Conservation (phyloP, 2,329 filamentous ascomycete species). For the Sporothrix sp. region DNA sequence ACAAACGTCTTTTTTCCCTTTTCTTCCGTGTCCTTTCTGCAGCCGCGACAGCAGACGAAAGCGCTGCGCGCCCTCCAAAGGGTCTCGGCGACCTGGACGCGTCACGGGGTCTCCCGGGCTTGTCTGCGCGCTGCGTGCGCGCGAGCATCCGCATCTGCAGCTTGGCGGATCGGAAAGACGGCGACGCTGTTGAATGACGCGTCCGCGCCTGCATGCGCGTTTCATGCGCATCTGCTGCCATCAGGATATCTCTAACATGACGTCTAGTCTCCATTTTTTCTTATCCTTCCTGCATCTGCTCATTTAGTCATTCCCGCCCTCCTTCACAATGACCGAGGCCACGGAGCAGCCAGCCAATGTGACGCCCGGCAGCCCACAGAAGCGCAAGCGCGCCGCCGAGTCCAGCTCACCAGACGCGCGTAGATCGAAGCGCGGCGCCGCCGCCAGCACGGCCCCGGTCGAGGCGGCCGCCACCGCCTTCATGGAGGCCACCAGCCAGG, state of each 20-base stretch:
- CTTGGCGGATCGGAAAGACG: too few relatives aligned
- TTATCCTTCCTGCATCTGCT: neutral
- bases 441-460: constrained; percentile 34
- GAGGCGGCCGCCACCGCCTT: constrained; percentile 40
- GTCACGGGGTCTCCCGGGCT: too few relatives aligned
- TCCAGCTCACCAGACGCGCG: constrained; percentile 39
- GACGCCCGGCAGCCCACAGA: constrained; percentile 29
- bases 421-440: constrained; percentile 40
- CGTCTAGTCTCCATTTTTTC: neutral
- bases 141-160: too few relatives aligned
- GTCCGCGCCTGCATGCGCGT: too few relatives aligned
- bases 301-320: too few relatives aligned
- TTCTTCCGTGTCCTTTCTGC: neutral
- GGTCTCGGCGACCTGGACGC: too few relatives aligned
- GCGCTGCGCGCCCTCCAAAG: too few relatives aligned
- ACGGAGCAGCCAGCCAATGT: neutral
- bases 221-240: too few relatives aligned
- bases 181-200: too few relatives aligned
- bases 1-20: too few relatives aligned
- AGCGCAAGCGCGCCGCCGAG: constrained; percentile 45
- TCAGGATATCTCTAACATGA: neutral
- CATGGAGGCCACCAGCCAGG: constrained; percentile 45
- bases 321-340: constrained; percentile 27
- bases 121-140: too few relatives aligned
- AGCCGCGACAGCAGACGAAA: too few relatives aligned